A percentile compares a stretch with the other conserved stretches of the same genome.
Conservation (phyloP, 805 yeast species). For the Myxozyma sirexii region DNA sequence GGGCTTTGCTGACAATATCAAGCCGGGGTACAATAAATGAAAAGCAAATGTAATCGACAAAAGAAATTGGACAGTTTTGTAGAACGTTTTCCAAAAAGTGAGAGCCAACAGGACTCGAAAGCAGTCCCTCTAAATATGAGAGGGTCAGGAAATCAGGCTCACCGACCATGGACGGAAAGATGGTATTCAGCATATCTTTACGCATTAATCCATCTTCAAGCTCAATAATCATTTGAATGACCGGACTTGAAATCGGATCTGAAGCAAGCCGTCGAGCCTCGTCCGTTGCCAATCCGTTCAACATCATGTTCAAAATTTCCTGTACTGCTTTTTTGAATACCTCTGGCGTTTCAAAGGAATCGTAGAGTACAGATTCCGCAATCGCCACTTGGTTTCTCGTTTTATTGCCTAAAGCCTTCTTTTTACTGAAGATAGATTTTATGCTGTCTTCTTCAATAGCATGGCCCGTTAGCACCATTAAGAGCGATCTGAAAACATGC, state of each 20-base stretch:
- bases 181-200: constrained; percentile 8
- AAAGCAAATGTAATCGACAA: constrained; percentile 68
- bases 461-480: constrained; percentile 75
- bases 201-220: constrained; percentile 75
- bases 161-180: constrained; percentile 22
- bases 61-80: constrained; percentile 64
- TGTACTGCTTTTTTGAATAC: constrained; percentile 52
- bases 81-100: constrained; percentile 82
- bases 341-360: constrained; percentile 15
- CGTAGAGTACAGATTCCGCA: not conserved
- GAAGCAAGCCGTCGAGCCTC: constrained; percentile 73
- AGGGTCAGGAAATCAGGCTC: constrained; percentile 36
- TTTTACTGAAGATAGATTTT: constrained; percentile 18
- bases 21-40: constrained; percentile 75
- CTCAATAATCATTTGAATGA: constrained; percentile 73
- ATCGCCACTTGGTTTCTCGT: not conserved
- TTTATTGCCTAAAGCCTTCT: constrained; percentile 14
- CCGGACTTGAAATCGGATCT: constrained; percentile 84
- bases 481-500: constrained; percentile 74
- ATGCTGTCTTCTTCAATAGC: constrained; percentile 51
- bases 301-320: constrained; percentile 50
- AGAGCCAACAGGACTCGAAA: constrained; percentile 89
- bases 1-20: constrained; percentile 72
- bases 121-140: constrained; percentile 75
- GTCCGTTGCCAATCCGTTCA: constrained; percentile 46